These are phyloP conservation scores for Fraxinus xanthoxyloides DNA, from an alignment of 305 asterid species.

Conservation along the genomic window DNA sequence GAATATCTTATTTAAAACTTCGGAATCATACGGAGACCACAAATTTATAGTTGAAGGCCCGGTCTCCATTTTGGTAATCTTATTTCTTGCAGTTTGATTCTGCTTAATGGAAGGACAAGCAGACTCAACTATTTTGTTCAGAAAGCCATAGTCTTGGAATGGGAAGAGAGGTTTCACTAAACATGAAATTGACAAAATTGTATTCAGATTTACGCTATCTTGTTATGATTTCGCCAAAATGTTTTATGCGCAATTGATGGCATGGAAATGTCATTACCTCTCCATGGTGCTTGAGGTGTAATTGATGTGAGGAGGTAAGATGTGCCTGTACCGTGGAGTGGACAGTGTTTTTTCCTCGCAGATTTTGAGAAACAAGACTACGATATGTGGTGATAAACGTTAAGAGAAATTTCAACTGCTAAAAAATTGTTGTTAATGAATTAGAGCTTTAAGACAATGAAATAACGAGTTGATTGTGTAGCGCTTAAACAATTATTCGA, in stretches of 20 bases:
- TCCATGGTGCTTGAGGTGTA: neutral
- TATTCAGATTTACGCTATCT: neutral
- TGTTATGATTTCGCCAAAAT: neutral
- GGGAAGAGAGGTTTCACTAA: neutral
- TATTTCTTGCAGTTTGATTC: neutral
- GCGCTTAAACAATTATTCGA: neutral
- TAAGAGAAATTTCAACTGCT: neutral
- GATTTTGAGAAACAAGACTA: neutral
- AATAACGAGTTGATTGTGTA: neutral
- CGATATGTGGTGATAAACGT: neutral
- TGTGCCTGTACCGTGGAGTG: neutral
- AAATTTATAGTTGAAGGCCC: neutral
- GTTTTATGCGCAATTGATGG: neutral
- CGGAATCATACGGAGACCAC: neutral
- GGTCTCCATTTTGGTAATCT: neutral
- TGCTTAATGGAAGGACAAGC: neutral
- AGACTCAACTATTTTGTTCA: neutral
- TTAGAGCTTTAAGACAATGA: neutral
- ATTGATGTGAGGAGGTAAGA: neutral
- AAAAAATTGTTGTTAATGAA: neutral
- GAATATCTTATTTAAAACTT: neutral
- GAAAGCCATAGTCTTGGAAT: neutral
- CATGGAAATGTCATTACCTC: too few species aligned
- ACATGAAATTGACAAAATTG: neutral
- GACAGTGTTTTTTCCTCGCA: neutral